A percentile compares a stretch with the other conserved stretches of the same genome.
phyloP scores from a whole-genome alignment of 768 basidiomycete genomes.

The button mushroom (Agaricus bisporus) region DNA sequence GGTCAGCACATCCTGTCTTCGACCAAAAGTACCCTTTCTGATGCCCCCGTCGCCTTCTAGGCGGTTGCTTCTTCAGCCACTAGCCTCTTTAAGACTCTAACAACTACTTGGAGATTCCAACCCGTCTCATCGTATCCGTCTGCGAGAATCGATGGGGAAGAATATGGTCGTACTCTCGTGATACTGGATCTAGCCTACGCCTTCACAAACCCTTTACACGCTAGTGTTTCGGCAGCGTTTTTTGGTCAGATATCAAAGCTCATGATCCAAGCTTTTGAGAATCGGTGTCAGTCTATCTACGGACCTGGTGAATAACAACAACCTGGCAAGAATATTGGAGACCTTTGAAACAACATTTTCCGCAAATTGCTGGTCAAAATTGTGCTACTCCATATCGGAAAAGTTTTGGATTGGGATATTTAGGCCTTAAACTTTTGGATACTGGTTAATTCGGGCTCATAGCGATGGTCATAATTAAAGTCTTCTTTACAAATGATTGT shows the following conservation, averaged over 20 bases:
- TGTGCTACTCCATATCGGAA: neutral
- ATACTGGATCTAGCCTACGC: constrained; percentile 81
- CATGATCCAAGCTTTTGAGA: constrained; percentile 93
- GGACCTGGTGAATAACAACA: constrained; percentile 33
- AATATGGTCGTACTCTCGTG: constrained; percentile 62
- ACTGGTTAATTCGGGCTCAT: neutral
- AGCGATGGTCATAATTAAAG: neutral
- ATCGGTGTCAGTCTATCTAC: constrained; percentile 71
- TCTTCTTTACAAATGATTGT: neutral
- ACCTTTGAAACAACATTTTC: neutral
- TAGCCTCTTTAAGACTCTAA: constrained; percentile 66
- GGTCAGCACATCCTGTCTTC: constrained; percentile 32
- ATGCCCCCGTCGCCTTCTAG: constrained; percentile 27
- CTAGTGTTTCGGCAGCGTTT: constrained; percentile 75
- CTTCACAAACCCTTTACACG: constrained; percentile 84
- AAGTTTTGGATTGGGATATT: neutral
- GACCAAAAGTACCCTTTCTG: constrained; percentile 1
- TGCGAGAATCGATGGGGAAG: neutral
- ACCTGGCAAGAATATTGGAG: neutral
- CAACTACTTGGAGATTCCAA: constrained; percentile 71
- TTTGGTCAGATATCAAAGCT: constrained; percentile 81
- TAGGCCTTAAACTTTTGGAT: neutral
- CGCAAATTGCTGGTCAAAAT: neutral
- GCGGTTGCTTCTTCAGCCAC: constrained; percentile 68
- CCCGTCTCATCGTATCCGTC: constrained; percentile 27